Conservation (phyloP, 1,139 yeast genomes). For the Diutina pseudorugosa region DNA sequence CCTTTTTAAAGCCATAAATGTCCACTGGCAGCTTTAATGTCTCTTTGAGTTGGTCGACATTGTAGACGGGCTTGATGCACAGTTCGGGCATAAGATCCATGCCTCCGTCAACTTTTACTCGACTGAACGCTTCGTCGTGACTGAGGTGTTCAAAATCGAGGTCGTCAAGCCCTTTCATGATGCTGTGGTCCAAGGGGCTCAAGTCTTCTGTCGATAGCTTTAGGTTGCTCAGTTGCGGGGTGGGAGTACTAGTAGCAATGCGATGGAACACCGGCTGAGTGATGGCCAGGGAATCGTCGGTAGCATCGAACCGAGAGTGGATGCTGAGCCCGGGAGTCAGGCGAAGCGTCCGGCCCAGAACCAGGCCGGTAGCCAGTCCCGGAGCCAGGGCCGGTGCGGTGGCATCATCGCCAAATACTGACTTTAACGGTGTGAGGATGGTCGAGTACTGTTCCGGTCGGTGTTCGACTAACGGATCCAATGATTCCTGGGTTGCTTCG, state of each 20-base stretch:
- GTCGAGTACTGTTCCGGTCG: neutral
- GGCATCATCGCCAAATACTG: neutral
- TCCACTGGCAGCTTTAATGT: constrained; percentile 23
- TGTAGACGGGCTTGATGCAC: neutral
- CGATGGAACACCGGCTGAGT: neutral
- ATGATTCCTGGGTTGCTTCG: neutral
- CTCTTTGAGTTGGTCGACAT: neutral
- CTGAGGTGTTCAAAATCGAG: neutral
- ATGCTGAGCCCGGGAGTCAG: neutral
- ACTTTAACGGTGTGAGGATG: neutral
- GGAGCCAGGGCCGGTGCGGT: neutral
- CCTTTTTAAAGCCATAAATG: constrained; percentile 76
- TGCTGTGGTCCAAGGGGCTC: neutral
- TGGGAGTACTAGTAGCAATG: neutral
- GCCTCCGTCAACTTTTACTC: neutral
- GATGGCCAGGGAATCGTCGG: neutral
- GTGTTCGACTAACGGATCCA: neutral
- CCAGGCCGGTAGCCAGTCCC: neutral
- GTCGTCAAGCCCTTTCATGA: neutral
- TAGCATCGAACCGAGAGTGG: neutral
- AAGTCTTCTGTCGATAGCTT: neutral
- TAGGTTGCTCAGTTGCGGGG: neutral
- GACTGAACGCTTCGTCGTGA: neutral
- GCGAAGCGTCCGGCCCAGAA: neutral
- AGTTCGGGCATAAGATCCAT: neutral